Percentiles rank a stretch among this genome's conserved stretches.
Evolutionary conservation across 164 flowering plant species (phyloP).

Genomic region (Houttuynia cordata): DNA sequence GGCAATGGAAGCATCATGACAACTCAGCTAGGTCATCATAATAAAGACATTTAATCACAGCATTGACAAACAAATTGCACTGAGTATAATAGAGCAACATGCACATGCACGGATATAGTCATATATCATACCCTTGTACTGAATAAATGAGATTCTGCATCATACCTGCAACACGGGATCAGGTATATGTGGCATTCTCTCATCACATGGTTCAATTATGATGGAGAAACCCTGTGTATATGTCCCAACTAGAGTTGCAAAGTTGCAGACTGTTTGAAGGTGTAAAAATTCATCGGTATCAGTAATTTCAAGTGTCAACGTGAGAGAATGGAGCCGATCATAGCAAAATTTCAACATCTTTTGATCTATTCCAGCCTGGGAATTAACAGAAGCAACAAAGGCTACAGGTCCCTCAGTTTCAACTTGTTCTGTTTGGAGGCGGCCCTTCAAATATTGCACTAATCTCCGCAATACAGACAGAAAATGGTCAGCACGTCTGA

Average conservation of each 20-base stretch:
- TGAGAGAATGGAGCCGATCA: conserved; percentile 88
- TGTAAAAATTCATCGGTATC: conserved; percentile 91
- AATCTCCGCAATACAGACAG: conserved; percentile 79
- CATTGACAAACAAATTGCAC: no score
- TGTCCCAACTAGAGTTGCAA: conserved; percentile 96
- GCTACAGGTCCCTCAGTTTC: conserved; percentile 92
- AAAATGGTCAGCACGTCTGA: conserved; percentile 96
- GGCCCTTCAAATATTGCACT: conserved; percentile 74
- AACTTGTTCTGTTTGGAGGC: conserved; percentile 79
- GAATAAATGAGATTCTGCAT: neutral
- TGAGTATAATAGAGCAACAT: neutral
- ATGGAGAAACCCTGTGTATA: conserved; percentile 89
- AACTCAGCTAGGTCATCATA: conserved; percentile 62
- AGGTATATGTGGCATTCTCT: conserved; percentile 98
- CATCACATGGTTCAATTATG: conserved; percentile 96
- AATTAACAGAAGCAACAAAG: conserved; percentile 56
- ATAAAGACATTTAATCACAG: neutral
- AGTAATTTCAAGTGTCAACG: conserved; percentile 90
- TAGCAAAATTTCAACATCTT: conserved; percentile 89
- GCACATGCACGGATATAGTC: neutral
- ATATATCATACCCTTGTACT: neutral
- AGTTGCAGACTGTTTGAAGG: conserved; percentile 89
- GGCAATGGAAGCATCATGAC: conserved; percentile 99
- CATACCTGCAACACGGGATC: conserved; percentile 94
- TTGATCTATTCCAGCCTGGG: conserved; percentile 91